These are phyloP conservation scores for Eucalyptus guilfoylei DNA, from an alignment of 345 rosid species.

Conservation along the genomic window DNA sequence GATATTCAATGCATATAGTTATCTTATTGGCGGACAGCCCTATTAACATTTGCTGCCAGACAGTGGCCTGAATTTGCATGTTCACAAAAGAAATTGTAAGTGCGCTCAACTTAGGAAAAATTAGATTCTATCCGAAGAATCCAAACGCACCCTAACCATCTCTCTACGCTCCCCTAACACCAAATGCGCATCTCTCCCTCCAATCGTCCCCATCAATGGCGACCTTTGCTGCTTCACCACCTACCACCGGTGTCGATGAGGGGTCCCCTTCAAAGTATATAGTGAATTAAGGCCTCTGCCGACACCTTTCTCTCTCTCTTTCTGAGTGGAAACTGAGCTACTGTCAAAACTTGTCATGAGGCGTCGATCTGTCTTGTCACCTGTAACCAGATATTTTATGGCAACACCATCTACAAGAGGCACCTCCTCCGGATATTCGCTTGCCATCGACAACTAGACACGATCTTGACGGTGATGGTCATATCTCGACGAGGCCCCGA, in stretches of 20 bases:
- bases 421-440: background rate
- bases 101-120: background rate
- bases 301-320: background rate
- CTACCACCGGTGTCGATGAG: background rate
- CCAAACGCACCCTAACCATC: background rate
- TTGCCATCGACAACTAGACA: background rate
- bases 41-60: background rate
- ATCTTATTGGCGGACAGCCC: background rate
- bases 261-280: background rate
- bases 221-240: background rate
- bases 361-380: background rate
- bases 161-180: background rate
- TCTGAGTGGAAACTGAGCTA: background rate
- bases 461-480: background rate
- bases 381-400: background rate
- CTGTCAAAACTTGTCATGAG: background rate
- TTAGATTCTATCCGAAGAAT: background rate
- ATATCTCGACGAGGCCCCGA: background rate
- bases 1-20: background rate
- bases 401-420: background rate
- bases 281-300: too few species aligned
- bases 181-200: background rate
- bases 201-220: background rate
- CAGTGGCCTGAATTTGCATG: background rate
- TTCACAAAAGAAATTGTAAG: background rate